Conservation (phyloP, 2,329 filamentous ascomycete species). For the Colletotrichum sp. region DNA sequence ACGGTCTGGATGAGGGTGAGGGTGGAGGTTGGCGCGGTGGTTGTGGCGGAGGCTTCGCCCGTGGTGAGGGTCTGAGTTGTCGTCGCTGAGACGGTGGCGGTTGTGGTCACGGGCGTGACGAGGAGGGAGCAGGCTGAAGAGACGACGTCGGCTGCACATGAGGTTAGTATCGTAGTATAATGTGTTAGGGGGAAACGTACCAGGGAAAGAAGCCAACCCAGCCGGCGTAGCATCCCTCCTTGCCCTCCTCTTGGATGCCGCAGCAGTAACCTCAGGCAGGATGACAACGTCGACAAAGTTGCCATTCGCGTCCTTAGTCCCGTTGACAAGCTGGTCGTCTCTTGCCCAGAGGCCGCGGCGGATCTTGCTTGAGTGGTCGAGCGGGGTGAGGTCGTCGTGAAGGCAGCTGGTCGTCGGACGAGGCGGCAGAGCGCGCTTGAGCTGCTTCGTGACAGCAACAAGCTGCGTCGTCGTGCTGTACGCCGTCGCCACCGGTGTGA, state of each 20-base stretch:
- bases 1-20: background rate
- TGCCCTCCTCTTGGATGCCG: background rate
- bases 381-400: background rate
- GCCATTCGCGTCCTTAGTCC: background rate
- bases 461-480: background rate
- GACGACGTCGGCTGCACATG: background rate
- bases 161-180: background rate
- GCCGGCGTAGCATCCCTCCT: background rate
- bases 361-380: background rate
- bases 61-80: background rate
- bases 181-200: background rate
- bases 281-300: background rate
- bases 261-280: background rate
- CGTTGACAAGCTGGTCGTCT: background rate
- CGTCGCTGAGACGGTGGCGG: background rate
- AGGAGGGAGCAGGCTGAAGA: background rate
- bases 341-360: fast-evolving
- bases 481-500: background rate
- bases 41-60: background rate
- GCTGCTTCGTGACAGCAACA: background rate
- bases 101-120: background rate
- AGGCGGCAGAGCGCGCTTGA: background rate
- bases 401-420: background rate
- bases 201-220: background rate
- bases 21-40: background rate